These are phyloP conservation scores for Alternaria incomplexa DNA, from an alignment of 2,329 filamentous ascomycete species.

Conservation along the genomic window DNA sequence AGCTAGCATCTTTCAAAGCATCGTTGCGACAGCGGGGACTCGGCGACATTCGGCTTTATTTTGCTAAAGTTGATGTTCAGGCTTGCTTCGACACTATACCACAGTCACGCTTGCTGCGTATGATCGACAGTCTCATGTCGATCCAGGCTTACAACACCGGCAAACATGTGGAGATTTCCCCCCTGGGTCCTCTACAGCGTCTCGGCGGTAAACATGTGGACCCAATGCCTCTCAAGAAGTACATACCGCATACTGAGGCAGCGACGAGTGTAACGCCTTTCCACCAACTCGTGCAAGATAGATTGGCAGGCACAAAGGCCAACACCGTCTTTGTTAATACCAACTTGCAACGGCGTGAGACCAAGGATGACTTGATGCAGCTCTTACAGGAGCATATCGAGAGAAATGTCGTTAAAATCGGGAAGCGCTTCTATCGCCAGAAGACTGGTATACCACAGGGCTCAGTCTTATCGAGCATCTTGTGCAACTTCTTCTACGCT, in stretches of 20 bases:
- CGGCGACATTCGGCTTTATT: constrained; percentile 66
- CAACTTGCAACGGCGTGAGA: constrained; percentile 63
- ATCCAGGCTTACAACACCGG: constrained; percentile 71
- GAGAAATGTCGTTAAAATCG: constrained; percentile 84
- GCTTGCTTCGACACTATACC: constrained; percentile 96
- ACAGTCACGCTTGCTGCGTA: constrained; percentile 71
- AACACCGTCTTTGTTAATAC: constrained; percentile 81
- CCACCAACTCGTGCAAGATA: constrained; percentile 36
- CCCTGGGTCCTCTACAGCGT: constrained; percentile 47
- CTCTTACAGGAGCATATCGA: constrained; percentile 81
- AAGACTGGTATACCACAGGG: constrained; percentile 91
- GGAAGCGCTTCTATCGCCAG: constrained; percentile 87
- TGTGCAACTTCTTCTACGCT: constrained; percentile 97
- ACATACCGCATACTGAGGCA: constrained; percentile 48
- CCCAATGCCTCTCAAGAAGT: constrained; percentile 47
- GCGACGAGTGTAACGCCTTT: constrained; percentile 42
- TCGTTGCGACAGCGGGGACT: constrained; percentile 49
- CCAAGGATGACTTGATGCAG: constrained; percentile 66
- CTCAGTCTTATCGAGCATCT: constrained; percentile 80
- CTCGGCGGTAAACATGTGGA: constrained; percentile 36
- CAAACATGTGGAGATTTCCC: constrained; percentile 75
- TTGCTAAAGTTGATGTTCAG: constrained; percentile 91
- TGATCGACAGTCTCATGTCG: constrained; percentile 66
- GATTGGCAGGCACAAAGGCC: constrained; percentile 44
- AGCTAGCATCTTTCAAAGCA: constrained; percentile 72